Evolutionary conservation across 1,284 basidiomycete species (phyloP).

Genomic region (Mycena sp.): DNA sequence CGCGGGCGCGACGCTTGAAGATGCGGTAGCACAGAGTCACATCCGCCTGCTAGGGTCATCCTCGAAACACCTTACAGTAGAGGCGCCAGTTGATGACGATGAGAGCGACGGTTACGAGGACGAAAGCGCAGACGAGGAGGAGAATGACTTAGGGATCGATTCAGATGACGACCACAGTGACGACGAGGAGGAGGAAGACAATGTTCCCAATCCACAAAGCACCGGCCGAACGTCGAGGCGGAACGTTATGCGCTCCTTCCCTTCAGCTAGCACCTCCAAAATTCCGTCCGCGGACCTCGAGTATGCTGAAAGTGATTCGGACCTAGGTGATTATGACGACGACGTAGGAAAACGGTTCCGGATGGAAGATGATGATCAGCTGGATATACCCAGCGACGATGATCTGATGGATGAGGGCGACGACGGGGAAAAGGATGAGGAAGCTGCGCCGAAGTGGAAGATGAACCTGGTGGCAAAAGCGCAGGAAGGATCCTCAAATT

Average conservation of each 20-base stretch:
- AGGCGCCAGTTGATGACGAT: slow-evolving; percentile 43
- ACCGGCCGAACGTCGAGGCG: slow-evolving; percentile 62
- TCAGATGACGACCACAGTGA: slow-evolving; percentile 42
- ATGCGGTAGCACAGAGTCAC: slow-evolving; percentile 82
- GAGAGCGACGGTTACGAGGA: slow-evolving; percentile 40
- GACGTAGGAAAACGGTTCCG: slow-evolving; percentile 47
- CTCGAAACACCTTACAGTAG: slow-evolving; percentile 61
- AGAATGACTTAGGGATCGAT: slow-evolving; percentile 41
- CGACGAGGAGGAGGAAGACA: slow-evolving; percentile 32
- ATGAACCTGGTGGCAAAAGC: slow-evolving; percentile 73
- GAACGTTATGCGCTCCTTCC: slow-evolving; percentile 54
- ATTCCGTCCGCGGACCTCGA: slow-evolving; percentile 58
- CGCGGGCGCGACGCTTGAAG: slow-evolving; percentile 83
- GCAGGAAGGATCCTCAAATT: slow-evolving; percentile 56
- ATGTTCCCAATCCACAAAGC: slow-evolving; percentile 38
- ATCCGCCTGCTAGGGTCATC: slow-evolving; percentile 91
- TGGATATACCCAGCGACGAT: slow-evolving; percentile 64
- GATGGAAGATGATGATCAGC: slow-evolving; percentile 61
- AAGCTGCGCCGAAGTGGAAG: slow-evolving; percentile 80
- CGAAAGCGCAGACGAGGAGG: slow-evolving; percentile 35
- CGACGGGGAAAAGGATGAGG: slow-evolving; percentile 50
- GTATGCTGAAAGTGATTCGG: slow-evolving; percentile 86
- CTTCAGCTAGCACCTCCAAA: slow-evolving; percentile 43
- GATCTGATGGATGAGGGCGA: slow-evolving; percentile 45
- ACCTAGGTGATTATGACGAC: slow-evolving; percentile 65